Conservation (phyloP, 371 early-diverging fungal species). For the Rhizopus microsporus region DNA sequence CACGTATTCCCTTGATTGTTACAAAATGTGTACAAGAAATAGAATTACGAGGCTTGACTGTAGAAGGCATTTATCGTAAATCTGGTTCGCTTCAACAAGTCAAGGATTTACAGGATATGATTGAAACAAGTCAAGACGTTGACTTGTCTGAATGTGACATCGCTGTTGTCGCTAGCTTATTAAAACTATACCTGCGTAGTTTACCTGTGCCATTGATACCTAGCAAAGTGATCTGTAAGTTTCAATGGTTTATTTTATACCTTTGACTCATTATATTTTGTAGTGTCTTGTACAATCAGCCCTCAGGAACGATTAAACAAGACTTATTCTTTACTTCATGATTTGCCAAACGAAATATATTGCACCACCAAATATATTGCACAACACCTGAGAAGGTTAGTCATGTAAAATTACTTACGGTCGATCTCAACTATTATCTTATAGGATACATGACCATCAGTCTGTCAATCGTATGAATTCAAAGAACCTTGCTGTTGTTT, state of each 20-base stretch:
- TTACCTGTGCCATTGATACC: slow-evolving; percentile 88
- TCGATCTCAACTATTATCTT: neutral
- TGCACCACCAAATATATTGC: slow-evolving; percentile 36
- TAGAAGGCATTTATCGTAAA: slow-evolving; percentile 83
- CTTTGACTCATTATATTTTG: neutral
- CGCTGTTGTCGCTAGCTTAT: slow-evolving; percentile 77
- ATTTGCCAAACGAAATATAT: slow-evolving; percentile 34
- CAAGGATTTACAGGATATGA: slow-evolving; percentile 51
- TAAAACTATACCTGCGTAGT: slow-evolving; percentile 90
- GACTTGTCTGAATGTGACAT: slow-evolving; percentile 56
- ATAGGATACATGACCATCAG: slow-evolving; percentile 54
- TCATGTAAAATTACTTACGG: too few species aligned
- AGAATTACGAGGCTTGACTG: slow-evolving; percentile 16
- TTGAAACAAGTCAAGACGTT: slow-evolving; percentile 39
- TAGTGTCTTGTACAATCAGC: neutral
- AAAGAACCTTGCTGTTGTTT: slow-evolving; percentile 87
- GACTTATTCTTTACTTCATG: slow-evolving; percentile 16
- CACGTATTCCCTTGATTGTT: slow-evolving; percentile 15
- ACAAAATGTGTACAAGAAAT: slow-evolving; percentile 21
- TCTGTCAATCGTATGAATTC: slow-evolving; percentile 79
- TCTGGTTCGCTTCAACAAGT: slow-evolving; percentile 80
- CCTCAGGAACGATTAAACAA: slow-evolving; percentile 2
- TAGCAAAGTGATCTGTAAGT: slow-evolving; percentile 68
- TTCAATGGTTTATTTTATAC: slow-evolving; percentile 29
- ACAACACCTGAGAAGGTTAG: slow-evolving; percentile 31